Conservation (phyloP, 2,329 filamentous ascomycete genomes). For the Aspergillus calidoustus region DNA sequence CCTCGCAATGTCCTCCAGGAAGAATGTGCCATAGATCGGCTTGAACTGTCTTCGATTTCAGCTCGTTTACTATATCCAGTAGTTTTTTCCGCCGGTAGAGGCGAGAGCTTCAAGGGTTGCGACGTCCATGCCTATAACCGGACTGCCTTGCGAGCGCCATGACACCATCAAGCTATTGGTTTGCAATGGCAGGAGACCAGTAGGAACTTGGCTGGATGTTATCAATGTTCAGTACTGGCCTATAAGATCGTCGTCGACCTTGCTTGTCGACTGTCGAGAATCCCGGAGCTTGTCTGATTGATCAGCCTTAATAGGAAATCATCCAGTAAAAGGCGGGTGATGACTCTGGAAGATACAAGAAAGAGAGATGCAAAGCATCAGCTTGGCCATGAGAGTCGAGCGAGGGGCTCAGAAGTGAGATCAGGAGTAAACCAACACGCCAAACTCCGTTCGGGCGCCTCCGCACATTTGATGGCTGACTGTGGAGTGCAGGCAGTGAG, state of each 20-base stretch:
- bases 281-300: constrained; percentile 5
- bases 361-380: neutral
- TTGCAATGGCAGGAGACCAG: neutral
- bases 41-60: neutral
- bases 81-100: neutral
- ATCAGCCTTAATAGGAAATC: neutral
- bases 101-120: neutral
- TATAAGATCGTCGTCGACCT: neutral
- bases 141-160: neutral
- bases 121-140: neutral
- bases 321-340: neutral
- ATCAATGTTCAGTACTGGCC: neutral
- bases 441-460: constrained; percentile 3
- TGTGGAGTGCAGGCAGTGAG: neutral
- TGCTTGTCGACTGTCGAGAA: neutral
- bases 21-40: neutral
- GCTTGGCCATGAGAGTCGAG: neutral
- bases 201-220: neutral
- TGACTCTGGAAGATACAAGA: neutral
- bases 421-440: neutral
- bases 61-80: neutral
- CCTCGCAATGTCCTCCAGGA: neutral
- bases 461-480: constrained; percentile 2
- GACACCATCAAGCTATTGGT: neutral
- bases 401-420: neutral